Percentiles rank a stretch among this genome's conserved stretches.
Conservation (phyloP, 805 yeast genomes). For the Metschnikowia bowlesiae region DNA sequence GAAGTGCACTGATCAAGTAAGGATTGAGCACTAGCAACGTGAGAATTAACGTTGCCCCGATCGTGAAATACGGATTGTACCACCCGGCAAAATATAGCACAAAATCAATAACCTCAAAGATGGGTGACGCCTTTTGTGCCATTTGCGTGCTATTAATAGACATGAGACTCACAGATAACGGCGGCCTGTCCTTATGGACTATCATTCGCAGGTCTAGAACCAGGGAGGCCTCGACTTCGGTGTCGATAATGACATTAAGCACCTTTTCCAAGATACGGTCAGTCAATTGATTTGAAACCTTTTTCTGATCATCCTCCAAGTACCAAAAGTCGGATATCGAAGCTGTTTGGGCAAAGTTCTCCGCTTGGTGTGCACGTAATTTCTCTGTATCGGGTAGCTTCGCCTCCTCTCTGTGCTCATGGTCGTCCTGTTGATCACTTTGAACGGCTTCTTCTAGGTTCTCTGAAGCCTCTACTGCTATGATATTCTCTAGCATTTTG, state of each 20-base stretch:
- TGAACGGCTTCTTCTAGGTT: not conserved
- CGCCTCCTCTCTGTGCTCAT: not conserved
- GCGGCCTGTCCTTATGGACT: constrained; percentile 61
- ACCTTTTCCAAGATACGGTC: constrained; percentile 73
- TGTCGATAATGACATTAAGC: constrained; percentile 61
- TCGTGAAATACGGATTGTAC: constrained; percentile 58
- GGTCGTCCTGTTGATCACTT: not conserved
- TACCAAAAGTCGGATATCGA: constrained; percentile 25
- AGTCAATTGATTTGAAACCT: constrained; percentile 36
- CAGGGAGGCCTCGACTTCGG: constrained; percentile 34
- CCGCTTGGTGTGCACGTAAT: not conserved
- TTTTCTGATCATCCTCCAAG: constrained; percentile 19
- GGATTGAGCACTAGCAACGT: constrained; percentile 62
- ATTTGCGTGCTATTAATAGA: constrained; percentile 60
- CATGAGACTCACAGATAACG: constrained; percentile 64
- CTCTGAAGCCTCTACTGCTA: constrained; percentile 23
- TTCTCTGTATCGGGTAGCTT: not conserved
- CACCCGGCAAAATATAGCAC: constrained; percentile 55
- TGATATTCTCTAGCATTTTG: constrained; percentile 33
- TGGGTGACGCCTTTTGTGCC: constrained; percentile 57
- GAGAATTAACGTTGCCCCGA: constrained; percentile 48
- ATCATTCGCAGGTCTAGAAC: constrained; percentile 51
- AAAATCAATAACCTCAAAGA: constrained; percentile 59
- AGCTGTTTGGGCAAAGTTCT: constrained; percentile 1
- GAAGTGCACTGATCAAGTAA: constrained; percentile 47